phyloP scores from a whole-genome alignment of 139 green algal species.

The Protoeuglena noctilucae region DNA sequence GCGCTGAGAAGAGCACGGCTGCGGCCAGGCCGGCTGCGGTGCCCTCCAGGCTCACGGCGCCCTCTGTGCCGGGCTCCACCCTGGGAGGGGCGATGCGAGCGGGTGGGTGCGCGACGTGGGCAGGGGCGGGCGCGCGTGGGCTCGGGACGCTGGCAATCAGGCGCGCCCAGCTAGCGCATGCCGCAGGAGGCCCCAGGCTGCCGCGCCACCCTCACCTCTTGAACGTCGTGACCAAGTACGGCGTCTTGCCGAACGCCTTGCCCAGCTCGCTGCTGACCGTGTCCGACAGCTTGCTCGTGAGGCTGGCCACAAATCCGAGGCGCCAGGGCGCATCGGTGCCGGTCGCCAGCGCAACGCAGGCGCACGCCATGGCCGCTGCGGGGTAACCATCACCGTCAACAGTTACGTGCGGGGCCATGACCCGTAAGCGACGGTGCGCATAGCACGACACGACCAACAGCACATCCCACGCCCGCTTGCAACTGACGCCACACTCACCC shows the following conservation, averaged over 20 bases:
- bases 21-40: conserved; percentile 59
- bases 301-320: conserved; percentile 13
- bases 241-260: conserved; percentile 89
- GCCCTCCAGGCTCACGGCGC: conserved; percentile 84
- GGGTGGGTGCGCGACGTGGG: conserved; percentile 13
- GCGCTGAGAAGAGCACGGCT: conserved; percentile 29
- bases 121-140: conserved; percentile 12
- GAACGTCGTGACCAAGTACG: conserved; percentile 69
- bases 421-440: too few relatives aligned
- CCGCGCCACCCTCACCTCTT: too few relatives aligned
- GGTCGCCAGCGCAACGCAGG: conserved; percentile 32
- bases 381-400: too few relatives aligned
- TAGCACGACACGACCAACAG: not conserved
- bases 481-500: too few relatives aligned
- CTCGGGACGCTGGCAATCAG: too few relatives aligned
- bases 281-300: conserved; percentile 75
- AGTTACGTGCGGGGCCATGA: too few relatives aligned
- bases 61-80: conserved; percentile 86
- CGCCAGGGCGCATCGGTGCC: conserved; percentile 32
- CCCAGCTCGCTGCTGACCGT: conserved; percentile 87
- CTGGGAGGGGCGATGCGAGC: too few relatives aligned
- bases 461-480: conserved; percentile 10
- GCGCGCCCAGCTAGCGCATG: too few relatives aligned
- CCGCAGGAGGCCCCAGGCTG: too few relatives aligned
- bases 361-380: conserved; percentile 57